phyloP scores from a whole-genome alignment of 2,329 filamentous ascomycete species.

The Arthroderma sp. region DNA sequence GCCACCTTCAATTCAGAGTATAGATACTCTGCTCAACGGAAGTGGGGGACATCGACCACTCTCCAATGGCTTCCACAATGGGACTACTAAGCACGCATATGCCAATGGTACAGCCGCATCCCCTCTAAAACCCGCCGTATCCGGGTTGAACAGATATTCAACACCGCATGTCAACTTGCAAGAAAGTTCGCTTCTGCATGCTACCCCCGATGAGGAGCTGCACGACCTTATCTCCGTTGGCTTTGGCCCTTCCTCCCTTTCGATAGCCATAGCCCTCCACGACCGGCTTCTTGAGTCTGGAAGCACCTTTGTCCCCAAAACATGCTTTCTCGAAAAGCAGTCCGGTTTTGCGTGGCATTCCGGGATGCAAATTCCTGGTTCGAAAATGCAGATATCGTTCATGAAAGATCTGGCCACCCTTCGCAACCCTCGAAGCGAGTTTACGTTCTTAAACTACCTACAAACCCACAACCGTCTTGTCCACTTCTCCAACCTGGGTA shows the following conservation, averaged over 20 bases:
- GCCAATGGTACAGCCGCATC: too few relatives aligned
- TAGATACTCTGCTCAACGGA: too few relatives aligned
- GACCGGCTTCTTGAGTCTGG: slow-evolving; percentile 50
- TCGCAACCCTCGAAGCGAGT: slow-evolving; percentile 73
- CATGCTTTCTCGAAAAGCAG: slow-evolving; percentile 82
- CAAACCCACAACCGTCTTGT: slow-evolving; percentile 68
- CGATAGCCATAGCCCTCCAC: slow-evolving; percentile 77
- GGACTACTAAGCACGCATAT: too few relatives aligned
- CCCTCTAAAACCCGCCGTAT: too few relatives aligned
- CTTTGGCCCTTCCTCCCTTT: slow-evolving; percentile 81
- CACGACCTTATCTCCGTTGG: slow-evolving; percentile 84
- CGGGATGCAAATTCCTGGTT: slow-evolving; percentile 84
- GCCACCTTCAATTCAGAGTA: too few relatives aligned
- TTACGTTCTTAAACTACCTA: slow-evolving; percentile 93
- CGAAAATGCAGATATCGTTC: slow-evolving; percentile 96
- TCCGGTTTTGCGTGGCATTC: slow-evolving; percentile 76
- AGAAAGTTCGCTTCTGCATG: slow-evolving; percentile 25
- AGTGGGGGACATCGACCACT: too few relatives aligned
- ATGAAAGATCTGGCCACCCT: slow-evolving; percentile 90
- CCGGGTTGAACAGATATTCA: too few relatives aligned
- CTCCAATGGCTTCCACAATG: too few relatives aligned
- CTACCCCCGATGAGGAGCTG: slow-evolving; percentile 47
- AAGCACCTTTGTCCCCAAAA: slow-evolving; percentile 44
- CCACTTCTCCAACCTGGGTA: slow-evolving; percentile 79
- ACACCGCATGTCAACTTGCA: neutral